These are phyloP conservation scores for Rhizoctonia solani DNA, from an alignment of 1,284 basidiomycete genomes.

Conservation along the genomic window DNA sequence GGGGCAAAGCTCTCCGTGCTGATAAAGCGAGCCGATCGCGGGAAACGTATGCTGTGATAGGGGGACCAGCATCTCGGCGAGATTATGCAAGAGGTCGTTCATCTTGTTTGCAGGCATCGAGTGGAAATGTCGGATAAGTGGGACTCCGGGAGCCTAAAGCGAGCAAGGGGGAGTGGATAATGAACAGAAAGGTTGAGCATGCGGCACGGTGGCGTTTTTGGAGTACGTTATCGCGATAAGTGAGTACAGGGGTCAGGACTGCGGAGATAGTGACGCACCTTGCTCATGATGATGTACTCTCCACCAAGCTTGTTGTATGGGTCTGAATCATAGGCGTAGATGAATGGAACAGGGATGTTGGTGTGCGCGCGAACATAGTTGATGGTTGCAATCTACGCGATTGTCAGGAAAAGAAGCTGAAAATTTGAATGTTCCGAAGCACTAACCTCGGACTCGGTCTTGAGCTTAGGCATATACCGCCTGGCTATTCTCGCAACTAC, in stretches of 20 bases:
- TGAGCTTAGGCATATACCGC: conserved; percentile 77
- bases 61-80: conserved; percentile 66
- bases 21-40: conserved; percentile 71
- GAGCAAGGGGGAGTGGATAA: conserved; percentile 31
- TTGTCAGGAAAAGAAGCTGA: background rate
- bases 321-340: conserved; percentile 76
- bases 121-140: conserved; percentile 68
- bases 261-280: conserved; percentile 53
- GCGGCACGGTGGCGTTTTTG: background rate
- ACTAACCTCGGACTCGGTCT: conserved; percentile 71
- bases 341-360: conserved; percentile 67
- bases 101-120: conserved; percentile 64
- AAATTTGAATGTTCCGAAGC: background rate
- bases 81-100: conserved; percentile 63
- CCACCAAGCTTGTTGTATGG: conserved; percentile 80
- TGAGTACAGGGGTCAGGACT: background rate
- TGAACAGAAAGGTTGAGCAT: background rate
- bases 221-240: background rate
- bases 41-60: conserved; percentile 75
- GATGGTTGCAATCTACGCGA: conserved; percentile 65
- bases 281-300: conserved; percentile 82
- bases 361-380: conserved; percentile 70
- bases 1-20: conserved; percentile 18
- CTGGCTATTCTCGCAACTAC: conserved; percentile 77
- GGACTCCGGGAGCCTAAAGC: conserved; percentile 66